Conservation (phyloP, 2,329 filamentous ascomycete genomes). For the Thielaviopsis cerberus region DNA sequence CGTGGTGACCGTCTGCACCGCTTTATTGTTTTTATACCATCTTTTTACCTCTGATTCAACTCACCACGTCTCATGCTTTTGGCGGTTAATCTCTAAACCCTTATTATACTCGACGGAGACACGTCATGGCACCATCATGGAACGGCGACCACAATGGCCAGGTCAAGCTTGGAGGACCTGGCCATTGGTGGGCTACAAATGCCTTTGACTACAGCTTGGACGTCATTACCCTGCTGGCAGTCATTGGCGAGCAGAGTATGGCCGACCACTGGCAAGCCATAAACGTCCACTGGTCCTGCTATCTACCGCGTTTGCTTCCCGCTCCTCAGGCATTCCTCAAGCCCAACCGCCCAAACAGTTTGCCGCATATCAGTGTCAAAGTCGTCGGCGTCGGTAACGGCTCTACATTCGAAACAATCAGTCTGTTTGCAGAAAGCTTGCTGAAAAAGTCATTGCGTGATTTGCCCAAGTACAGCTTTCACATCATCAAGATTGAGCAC, state of each 20-base stretch:
- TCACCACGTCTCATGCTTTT: too few relatives aligned
- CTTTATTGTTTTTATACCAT: too few relatives aligned
- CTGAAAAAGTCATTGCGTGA: slow-evolving; percentile 20
- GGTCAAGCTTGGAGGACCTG: slow-evolving; percentile 5
- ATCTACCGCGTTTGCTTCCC: slow-evolving; percentile 41
- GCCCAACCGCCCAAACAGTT: slow-evolving; percentile 32
- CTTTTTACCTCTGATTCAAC: too few relatives aligned
- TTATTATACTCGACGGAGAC: too few relatives aligned
- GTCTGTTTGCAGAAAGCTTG: slow-evolving; percentile 36
- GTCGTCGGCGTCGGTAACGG: slow-evolving; percentile 42
- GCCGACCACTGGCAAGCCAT: slow-evolving; percentile 38
- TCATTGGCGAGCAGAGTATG: slow-evolving; percentile 42
- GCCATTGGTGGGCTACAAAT: slow-evolving; percentile 25
- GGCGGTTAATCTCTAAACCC: too few relatives aligned
- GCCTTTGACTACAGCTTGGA: slow-evolving; percentile 35
- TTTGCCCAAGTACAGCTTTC: slow-evolving; percentile 24
- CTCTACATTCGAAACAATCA: slow-evolving; percentile 33
- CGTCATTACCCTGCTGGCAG: slow-evolving; percentile 42
- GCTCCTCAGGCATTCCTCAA: slow-evolving; percentile 45
- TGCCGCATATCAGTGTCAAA: slow-evolving; percentile 35
- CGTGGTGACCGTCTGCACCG: too few relatives aligned
- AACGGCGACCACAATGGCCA: slow-evolving; percentile 1
- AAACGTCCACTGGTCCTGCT: slow-evolving; percentile 37
- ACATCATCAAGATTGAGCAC: slow-evolving; percentile 33
- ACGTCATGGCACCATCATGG: not conserved